Conservation (phyloP, 495 filamentous ascomycete genomes). For the Evernia prunastri region DNA sequence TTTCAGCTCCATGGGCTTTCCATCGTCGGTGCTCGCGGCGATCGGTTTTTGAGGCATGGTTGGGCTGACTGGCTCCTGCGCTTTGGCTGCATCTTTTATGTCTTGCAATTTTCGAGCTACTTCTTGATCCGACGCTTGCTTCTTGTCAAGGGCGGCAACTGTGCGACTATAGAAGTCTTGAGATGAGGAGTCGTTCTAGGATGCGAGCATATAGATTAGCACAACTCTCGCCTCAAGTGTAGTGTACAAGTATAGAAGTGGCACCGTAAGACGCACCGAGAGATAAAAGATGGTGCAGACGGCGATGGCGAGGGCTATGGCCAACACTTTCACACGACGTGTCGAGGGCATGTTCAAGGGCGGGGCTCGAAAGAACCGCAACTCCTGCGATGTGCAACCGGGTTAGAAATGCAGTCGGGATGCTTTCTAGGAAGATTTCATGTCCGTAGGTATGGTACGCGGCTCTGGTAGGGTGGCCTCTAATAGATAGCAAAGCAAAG, state of each 20-base stretch:
- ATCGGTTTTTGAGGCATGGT: slow-evolving; percentile 16
- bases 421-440: not conserved
- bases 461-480: not conserved
- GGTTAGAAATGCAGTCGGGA: not conserved
- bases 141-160: slow-evolving; percentile 43
- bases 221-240: not conserved
- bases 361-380: not conserved
- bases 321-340: slow-evolving; percentile 56
- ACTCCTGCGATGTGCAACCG: not conserved
- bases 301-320: slow-evolving; percentile 49
- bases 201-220: slow-evolving; percentile 4
- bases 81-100: slow-evolving; percentile 33
- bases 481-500: not conserved
- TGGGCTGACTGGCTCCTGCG: slow-evolving; percentile 27
- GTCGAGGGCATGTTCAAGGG: slow-evolving; percentile 56
- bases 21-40: slow-evolving; percentile 39
- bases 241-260: not conserved
- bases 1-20: slow-evolving; percentile 43
- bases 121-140: slow-evolving; percentile 31
- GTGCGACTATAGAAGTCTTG: slow-evolving; percentile 47
- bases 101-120: slow-evolving; percentile 34
- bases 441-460: not conserved
- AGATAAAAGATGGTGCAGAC: slow-evolving; percentile 58
- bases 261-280: slow-evolving; percentile 37
- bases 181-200: slow-evolving; percentile 43